These are phyloP conservation scores for Pezicula carpinea DNA, from an alignment of 2,329 filamentous ascomycete genomes.

Conservation along the genomic window DNA sequence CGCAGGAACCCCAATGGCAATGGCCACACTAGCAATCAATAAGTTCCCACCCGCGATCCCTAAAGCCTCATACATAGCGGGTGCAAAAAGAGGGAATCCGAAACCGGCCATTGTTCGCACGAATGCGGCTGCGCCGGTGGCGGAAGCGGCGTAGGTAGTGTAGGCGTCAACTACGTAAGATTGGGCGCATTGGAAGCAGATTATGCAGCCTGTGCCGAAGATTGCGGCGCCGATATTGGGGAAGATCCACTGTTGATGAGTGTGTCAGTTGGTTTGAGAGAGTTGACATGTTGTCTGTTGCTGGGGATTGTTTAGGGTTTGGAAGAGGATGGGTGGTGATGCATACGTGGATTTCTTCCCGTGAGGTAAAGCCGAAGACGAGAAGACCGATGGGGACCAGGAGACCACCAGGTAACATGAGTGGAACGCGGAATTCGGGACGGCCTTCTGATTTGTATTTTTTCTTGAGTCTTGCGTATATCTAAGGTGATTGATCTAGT, in stretches of 20 bases:
- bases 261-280: neutral
- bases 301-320: neutral
- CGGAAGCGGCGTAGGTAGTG: conserved; percentile 33
- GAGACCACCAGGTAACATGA: conserved; percentile 47
- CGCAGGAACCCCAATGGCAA: conserved; percentile 39
- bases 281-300: neutral
- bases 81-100: conserved; percentile 38
- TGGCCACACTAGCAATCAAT: conserved; percentile 38
- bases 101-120: conserved; percentile 7
- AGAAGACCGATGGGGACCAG: conserved; percentile 50
- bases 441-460: conserved; percentile 12
- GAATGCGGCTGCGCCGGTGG: conserved; percentile 39
- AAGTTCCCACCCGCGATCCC: conserved; percentile 43
- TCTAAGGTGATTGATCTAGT: conserved; percentile 18
- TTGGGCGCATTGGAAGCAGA: conserved; percentile 16
- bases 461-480: conserved; percentile 4
- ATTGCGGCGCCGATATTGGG: conserved; percentile 48
- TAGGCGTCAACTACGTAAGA: conserved; percentile 48
- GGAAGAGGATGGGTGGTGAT: neutral
- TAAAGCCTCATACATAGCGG: conserved; percentile 16
- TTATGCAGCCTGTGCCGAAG: conserved; percentile 41
- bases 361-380: conserved; percentile 51
- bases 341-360: conserved; percentile 34
- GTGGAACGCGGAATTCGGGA: conserved; percentile 58
- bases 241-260: conserved; percentile 44